These are phyloP conservation scores for Lactarius hatsudake DNA, from an alignment of 768 basidiomycete genomes.

Conservation along the genomic window DNA sequence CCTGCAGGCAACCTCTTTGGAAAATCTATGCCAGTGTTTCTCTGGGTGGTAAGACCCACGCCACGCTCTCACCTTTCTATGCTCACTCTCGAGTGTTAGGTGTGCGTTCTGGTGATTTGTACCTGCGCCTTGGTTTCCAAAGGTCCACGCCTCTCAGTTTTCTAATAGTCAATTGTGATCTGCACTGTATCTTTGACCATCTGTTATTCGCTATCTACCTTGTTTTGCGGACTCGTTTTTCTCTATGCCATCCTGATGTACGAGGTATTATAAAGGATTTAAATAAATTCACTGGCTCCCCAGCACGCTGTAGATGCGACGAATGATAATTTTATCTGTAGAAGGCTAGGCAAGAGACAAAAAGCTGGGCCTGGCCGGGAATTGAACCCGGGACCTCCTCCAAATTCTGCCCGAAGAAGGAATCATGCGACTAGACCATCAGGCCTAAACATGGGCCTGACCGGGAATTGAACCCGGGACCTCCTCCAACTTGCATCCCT, in stretches of 20 bases:
- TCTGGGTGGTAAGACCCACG: constrained; percentile 71
- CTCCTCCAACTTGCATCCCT: constrained; percentile 54
- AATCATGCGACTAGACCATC: constrained; percentile 28
- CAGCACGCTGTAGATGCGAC: not conserved
- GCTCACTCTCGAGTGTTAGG: constrained; percentile 29
- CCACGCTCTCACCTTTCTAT: not conserved
- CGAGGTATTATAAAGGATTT: not conserved
- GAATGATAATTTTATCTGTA: not conserved
- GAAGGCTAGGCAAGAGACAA: not conserved
- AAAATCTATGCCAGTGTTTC: constrained; percentile 96
- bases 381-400: constrained; percentile 90
- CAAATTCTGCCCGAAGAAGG: constrained; percentile 35
- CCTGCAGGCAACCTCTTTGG: constrained; percentile 86
- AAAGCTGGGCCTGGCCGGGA: constrained; percentile 66
- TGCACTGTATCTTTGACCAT: constrained; percentile 12
- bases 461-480: constrained; percentile 89
- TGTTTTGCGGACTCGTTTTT: not conserved
- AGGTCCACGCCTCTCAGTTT: not conserved
- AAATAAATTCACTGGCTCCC: not conserved
- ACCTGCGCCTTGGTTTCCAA: not conserved
- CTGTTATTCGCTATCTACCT: constrained; percentile 22
- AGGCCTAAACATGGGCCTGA: constrained; percentile 48
- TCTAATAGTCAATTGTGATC: too few relatives aligned
- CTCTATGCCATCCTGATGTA: not conserved
- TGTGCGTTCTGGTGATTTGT: constrained; percentile 42